These are phyloP conservation scores for Kuraishia piskuri DNA, from an alignment of 805 yeast species.

Conservation along the genomic window DNA sequence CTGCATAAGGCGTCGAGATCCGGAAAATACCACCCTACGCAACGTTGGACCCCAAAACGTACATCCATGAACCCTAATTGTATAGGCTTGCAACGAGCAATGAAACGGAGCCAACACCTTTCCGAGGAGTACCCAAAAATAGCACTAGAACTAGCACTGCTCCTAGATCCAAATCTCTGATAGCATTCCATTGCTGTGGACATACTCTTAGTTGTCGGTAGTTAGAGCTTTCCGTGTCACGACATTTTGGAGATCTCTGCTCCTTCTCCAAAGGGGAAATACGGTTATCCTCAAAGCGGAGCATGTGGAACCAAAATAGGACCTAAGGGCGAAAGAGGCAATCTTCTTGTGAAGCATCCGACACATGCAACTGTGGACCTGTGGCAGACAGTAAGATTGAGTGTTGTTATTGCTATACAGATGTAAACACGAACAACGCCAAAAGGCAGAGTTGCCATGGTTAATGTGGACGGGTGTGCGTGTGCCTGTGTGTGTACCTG, in stretches of 20 bases:
- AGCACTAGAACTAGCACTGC: not conserved
- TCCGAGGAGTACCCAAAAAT: not conserved
- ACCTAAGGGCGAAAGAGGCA: not conserved
- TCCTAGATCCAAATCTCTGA: too few relatives aligned
- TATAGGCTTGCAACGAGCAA: too few relatives aligned
- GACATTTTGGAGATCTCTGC: not conserved
- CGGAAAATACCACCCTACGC: too few relatives aligned
- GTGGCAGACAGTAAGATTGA: too few relatives aligned
- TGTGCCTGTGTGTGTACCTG: not conserved
- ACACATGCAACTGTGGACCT: not conserved
- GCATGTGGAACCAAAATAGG: not conserved
- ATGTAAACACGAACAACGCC: too few relatives aligned
- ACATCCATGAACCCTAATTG: not conserved
- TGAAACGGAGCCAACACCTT: not conserved
- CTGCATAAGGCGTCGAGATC: too few relatives aligned
- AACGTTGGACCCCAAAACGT: not conserved
- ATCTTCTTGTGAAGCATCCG: not conserved
- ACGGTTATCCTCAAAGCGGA: not conserved
- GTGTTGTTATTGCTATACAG: too few relatives aligned
- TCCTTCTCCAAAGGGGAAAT: not conserved
- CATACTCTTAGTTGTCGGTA: too few relatives aligned
- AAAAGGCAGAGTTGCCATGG: not conserved
- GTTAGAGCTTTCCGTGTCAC: too few relatives aligned
- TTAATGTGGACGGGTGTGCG: not conserved
- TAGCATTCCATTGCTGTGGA: too few relatives aligned